These are phyloP conservation scores for Gossypium gossypioides DNA, from an alignment of 441 rosid genomes.

Conservation along the genomic window DNA sequence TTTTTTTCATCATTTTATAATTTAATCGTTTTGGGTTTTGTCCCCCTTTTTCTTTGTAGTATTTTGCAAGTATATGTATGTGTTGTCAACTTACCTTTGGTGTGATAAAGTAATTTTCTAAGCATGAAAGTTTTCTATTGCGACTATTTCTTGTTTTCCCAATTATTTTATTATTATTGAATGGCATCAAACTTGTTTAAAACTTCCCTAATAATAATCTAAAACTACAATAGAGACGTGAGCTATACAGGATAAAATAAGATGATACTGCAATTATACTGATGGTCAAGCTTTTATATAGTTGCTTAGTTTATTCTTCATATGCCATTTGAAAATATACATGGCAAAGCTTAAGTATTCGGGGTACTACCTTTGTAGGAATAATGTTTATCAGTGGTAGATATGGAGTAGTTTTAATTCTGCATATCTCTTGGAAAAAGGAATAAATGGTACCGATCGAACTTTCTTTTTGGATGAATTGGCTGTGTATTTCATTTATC, in stretches of 20 bases:
- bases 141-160: background rate
- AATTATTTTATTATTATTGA: background rate
- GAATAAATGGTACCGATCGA: background rate
- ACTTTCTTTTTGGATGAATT: background rate
- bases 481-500: background rate
- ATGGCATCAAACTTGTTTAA: background rate
- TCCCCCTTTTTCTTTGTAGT: background rate
- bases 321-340: background rate
- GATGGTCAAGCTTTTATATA: background rate
- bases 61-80: background rate
- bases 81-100: background rate
- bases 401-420: background rate
- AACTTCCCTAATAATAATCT: background rate
- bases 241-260: background rate
- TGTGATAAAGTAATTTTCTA: background rate
- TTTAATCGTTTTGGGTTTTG: background rate
- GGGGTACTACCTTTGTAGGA: background rate
- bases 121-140: background rate
- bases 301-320: background rate
- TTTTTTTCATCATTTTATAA: background rate
- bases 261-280: background rate
- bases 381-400: background rate
- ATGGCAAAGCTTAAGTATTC: background rate
- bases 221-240: background rate
- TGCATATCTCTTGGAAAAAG: background rate